phyloP scores from a whole-genome alignment of 108 stramenopile species.

The Mediolabrus comicus region DNA sequence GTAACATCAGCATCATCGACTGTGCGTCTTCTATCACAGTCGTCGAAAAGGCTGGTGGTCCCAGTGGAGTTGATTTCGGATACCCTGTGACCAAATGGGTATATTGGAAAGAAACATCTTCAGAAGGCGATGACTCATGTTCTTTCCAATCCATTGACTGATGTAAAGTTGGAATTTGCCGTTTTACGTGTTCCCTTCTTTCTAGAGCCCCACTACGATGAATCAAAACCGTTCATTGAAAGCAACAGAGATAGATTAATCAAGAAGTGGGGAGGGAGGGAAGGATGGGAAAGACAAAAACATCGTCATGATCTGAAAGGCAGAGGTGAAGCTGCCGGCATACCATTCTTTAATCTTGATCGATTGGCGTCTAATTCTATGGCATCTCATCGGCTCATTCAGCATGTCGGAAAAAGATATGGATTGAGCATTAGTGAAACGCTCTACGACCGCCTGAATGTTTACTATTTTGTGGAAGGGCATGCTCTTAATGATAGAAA shows the following conservation, averaged over 20 bases:
- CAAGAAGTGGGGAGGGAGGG: slow-evolving; percentile 80
- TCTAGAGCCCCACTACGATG: slow-evolving; percentile 80
- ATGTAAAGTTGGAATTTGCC: slow-evolving; percentile 62
- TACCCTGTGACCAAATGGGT: slow-evolving; percentile 85
- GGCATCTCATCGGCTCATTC: slow-evolving; percentile 85
- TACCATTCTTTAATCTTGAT: slow-evolving; percentile 86
- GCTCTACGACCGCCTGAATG: slow-evolving; percentile 75
- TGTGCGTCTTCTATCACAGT: background rate
- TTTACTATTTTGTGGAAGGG: slow-evolving; percentile 81
- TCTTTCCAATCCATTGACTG: slow-evolving; percentile 51
- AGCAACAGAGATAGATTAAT: slow-evolving; percentile 77
- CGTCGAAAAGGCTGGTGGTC: slow-evolving; percentile 40
- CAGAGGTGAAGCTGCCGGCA: slow-evolving; percentile 74
- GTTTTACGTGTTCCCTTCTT: slow-evolving; percentile 86
- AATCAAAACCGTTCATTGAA: slow-evolving; percentile 67
- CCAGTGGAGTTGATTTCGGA: slow-evolving; percentile 75
- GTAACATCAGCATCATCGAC: background rate
- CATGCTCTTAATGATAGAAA: slow-evolving; percentile 65
- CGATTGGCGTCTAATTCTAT: slow-evolving; percentile 81
- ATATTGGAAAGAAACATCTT: slow-evolving; percentile 85
- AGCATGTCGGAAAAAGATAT: slow-evolving; percentile 72
- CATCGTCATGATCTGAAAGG: slow-evolving; percentile 74
- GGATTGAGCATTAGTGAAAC: slow-evolving; percentile 72
- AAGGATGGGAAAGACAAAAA: slow-evolving; percentile 80
- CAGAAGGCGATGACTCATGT: slow-evolving; percentile 66